Base-by-base conservation (phyloP, 1,284 basidiomycete species). In the Ustilago cynodontis region DNA sequence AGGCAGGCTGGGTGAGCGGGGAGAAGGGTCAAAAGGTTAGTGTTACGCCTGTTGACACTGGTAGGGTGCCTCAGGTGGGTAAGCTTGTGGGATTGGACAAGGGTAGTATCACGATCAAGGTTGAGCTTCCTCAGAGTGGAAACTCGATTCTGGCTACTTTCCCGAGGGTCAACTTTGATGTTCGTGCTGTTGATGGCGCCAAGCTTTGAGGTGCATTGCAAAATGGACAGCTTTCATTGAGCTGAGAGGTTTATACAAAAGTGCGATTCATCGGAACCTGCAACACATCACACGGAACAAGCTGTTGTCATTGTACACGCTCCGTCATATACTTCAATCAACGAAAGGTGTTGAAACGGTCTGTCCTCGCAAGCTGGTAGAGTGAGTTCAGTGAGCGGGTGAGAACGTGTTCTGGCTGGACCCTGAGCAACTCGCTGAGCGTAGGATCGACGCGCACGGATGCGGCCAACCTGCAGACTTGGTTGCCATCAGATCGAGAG, bases 41-140 rank as follows among this genome's bases (percentile, higher is more conserved):
- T 14, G 68, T 78, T 0, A 74, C 71, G 1, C 76, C 76, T 0
- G 65, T 65, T 8, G 76, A 78, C 26, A 75, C 71, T 20, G 76
- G 76, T 1, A 56, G 61, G 18, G 76, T 78, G 37, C 72, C 76
- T 3, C 76, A 78, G 53, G 28, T 69, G 5, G 74, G 74, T 1
- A 14, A 39, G 35, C 35, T 77, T 24, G 65, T 65, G 0, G 69
- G 62, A 2, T 29, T 77, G 50, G 69, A 77, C 18, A 41, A 41
- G 45, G n/a, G 24, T 1, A 68, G 62, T 31, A 54, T 71, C 13
- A 71, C 69, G 16, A 62, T 77, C 63, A 64, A 58, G 28, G 28
- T 77, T 37, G 35, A 68, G 53, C 47, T 49, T 1, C 47, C 24
- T 3, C 49, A 62, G n/a, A 37, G 35, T 33, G 56, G 65, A 11